Evolutionary conservation across 352 stramenopile species (phyloP).

Genomic region (Phytophthora hybrid): DNA sequence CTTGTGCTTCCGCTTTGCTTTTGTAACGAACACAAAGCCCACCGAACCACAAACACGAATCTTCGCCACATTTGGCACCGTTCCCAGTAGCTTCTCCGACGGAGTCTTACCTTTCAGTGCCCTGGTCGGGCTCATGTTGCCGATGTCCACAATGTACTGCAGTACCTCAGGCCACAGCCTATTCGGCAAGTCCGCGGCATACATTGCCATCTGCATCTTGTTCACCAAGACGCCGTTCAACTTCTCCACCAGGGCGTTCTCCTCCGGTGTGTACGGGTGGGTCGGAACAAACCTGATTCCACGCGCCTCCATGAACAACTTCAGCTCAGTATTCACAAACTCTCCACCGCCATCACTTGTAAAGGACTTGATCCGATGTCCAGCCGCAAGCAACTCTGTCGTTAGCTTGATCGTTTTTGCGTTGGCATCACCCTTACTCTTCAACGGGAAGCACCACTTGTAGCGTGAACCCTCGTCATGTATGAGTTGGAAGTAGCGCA

Average conservation of each 20-base stretch:
- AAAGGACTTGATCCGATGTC: too few species aligned
- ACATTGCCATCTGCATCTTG: slow-evolving; percentile 9
- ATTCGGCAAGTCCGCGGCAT: slow-evolving; percentile 2
- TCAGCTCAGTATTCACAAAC: too few species aligned
- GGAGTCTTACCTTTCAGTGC: background rate
- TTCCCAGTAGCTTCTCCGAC: slow-evolving; percentile 5
- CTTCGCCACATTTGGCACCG: slow-evolving; percentile 3
- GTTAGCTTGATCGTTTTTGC: slow-evolving; percentile 1
- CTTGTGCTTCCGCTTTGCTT: background rate
- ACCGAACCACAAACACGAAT: background rate
- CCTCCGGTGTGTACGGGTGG: too few species aligned
- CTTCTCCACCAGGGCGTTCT: too few species aligned
- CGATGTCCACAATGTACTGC: slow-evolving; percentile 12
- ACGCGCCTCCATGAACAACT: too few species aligned
- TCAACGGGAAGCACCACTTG: background rate
- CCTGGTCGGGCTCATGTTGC: slow-evolving; percentile 4
- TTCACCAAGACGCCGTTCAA: background rate
- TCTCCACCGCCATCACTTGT: too few species aligned
- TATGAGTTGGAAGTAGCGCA: background rate
- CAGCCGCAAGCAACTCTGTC: too few species aligned
- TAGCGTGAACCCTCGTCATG: background rate
- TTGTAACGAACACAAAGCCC: background rate
- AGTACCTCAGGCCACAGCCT: slow-evolving; percentile 8
- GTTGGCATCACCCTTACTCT: background rate
- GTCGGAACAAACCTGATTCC: too few species aligned